Base-by-base conservation (phyloP, 768 basidiomycete genomes). In the Agrocybe praecox region DNA sequence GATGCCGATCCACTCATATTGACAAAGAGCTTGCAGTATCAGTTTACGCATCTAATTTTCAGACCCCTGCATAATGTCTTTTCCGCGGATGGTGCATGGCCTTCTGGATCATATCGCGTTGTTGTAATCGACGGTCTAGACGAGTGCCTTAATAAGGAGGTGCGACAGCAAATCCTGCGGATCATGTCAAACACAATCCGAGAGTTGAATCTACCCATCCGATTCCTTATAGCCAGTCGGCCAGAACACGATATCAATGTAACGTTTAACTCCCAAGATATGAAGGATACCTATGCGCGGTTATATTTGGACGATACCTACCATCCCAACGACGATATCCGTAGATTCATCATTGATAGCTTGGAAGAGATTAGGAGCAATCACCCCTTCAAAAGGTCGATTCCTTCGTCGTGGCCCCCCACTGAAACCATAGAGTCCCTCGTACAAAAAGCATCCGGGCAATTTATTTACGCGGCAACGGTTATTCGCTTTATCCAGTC, bases 51-150 rank as follows among this genome's bases (percentile, higher is more conserved):
- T 4, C 26, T 29, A 5, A 9, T 29, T 4, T 4, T 9, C 4
- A 29, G 26, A 9, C 26, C 26, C 9, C 26, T 29, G 5, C 9
- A 5, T 29, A 29, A 29, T 29, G 9, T 29, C 26, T 29, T 29
- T 29, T 29, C 9, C 26, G 26, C 4, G n/a, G n/a, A n/a, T n/a
- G n/a, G n/a, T n/a, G n/a, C n/a, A n/a, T n/a, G n/a, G n/a, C n/a
- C 26, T 29, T 29, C 26, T 29, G 26, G 26, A 29, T 29, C 26
- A 29, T 44, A 15, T 11, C n/a, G 21, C 24, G 23, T 56, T 11
- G 19, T 62, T 15, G 46, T 59, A 0, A 32, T 62, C 10, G 61
- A 62, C 22, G 61, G 61, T 9, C 56, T 73, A 6, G 70, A 72
- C 47, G 69, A 72, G 57, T 72, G 55, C 19, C 24, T 46, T 14